Base-by-base conservation (phyloP, 495 filamentous ascomycete genomes). In the Penicillium herquei region DNA sequence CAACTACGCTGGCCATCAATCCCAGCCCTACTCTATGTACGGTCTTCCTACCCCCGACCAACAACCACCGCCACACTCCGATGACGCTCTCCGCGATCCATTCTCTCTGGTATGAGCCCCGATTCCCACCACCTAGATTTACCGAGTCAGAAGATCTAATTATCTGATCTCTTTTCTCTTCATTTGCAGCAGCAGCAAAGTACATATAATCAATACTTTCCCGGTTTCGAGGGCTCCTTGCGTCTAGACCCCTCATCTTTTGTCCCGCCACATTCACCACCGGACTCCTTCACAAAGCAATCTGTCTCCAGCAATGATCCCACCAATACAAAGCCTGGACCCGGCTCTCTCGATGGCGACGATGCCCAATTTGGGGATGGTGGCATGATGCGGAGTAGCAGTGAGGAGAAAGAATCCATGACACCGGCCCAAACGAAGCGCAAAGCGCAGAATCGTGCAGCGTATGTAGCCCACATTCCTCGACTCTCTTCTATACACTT, bases 361-460 rank as follows among this genome's bases (percentile, higher is more conserved):
- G 71, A 74, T 12, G 62, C 64, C 10, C 61, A 65, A 4, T 57
- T 59, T 21, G 50, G 55, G 21, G 67, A 73, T 48, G 58, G 55
- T 13, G 55, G 52, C 9, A 41, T 67, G 14, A 65, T 52, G 12
- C 64, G 74, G 14, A 78, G 78, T 52, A 78, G 75, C 57, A 87
- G 84, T 54, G 84, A 87, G 47, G 84, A 87, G 75, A 79, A 90
- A 74, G 84, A 89, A 26, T 79, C 81, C 37, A 67, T 86, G 64
- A 91, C 85, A 33, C 90, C 91, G 1, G 89, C 89, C 21, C 91
- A 96, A 67, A 88, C 82, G 31, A 80, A 91, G 70, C 84, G 94
- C 58, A 98, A 98, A 73, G 93, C 90, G 45, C 93, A 98, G 75
- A 98, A 98, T 58, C 80, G 94, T 68, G 92, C 92, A 72, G 93